Evolutionary conservation across 2,329 filamentous ascomycete genomes (phyloP).

Genomic region (Beauveria sp.): DNA sequence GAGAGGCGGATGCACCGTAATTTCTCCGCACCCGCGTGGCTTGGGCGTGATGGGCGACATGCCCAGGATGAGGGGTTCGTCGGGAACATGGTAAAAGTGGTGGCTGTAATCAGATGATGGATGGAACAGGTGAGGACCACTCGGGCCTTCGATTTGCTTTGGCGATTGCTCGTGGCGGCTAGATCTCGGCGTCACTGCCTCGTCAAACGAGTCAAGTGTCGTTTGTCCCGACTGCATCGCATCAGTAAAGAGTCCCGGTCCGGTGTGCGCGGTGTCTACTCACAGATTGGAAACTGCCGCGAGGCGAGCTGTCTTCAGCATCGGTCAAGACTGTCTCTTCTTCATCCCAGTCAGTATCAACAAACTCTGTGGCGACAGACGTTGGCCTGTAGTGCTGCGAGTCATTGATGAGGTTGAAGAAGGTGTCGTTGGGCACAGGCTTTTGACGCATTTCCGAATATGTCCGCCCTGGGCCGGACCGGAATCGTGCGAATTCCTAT

Average conservation of each 20-base stretch:
- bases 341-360: slow-evolving; percentile 69
- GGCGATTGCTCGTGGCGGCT: slow-evolving; percentile 50
- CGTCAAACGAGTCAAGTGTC: slow-evolving; percentile 80
- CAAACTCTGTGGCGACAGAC: slow-evolving; percentile 69
- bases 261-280: slow-evolving; percentile 23
- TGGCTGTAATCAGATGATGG: slow-evolving; percentile 42
- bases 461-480: slow-evolving; percentile 29
- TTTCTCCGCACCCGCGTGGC: slow-evolving; percentile 28
- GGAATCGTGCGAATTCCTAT: slow-evolving; percentile 29
- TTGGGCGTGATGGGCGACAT: slow-evolving; percentile 69
- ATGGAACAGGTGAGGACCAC: slow-evolving; percentile 80
- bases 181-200: slow-evolving; percentile 69
- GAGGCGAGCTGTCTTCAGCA: slow-evolving; percentile 57
- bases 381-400: slow-evolving; percentile 46
- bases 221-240: slow-evolving; percentile 34
- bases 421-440: slow-evolving; percentile 43
- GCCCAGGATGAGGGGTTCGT: slow-evolving; percentile 50
- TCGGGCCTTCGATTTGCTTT: slow-evolving; percentile 69
- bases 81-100: slow-evolving; percentile 19
- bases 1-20: slow-evolving; percentile 18
- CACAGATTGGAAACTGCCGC: slow-evolving; percentile 65
- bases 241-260: slow-evolving; percentile 10
- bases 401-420: slow-evolving; percentile 51
- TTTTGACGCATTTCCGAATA: slow-evolving; percentile 47
- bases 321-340: slow-evolving; percentile 50